phyloP scores from a whole-genome alignment of 352 stramenopile species.

The Pythium guiyangense region DNA sequence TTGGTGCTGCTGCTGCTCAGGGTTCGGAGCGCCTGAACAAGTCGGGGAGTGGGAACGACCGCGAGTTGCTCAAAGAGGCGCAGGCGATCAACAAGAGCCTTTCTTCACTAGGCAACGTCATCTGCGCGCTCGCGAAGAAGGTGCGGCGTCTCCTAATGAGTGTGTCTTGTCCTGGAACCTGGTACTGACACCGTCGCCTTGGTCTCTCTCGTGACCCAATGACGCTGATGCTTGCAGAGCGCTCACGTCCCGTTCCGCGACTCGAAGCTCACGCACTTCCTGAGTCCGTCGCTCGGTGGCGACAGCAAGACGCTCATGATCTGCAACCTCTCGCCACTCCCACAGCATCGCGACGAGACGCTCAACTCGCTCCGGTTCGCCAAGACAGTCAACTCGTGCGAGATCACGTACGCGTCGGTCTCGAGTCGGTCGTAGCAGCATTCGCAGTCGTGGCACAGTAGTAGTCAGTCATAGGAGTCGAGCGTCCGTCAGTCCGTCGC shows the following conservation, averaged over 20 bases:
- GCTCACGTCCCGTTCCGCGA: slow-evolving; percentile 84
- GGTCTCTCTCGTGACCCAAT: background rate
- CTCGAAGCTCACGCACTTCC: slow-evolving; percentile 85
- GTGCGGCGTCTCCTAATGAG: slow-evolving; percentile 17
- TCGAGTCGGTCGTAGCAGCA: slow-evolving; percentile 27
- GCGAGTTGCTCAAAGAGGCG: slow-evolving; percentile 80
- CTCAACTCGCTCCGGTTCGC: slow-evolving; percentile 86
- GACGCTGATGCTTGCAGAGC: slow-evolving; percentile 30
- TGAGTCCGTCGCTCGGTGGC: slow-evolving; percentile 79
- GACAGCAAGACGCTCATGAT: slow-evolving; percentile 92
- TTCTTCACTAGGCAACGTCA: slow-evolving; percentile 79
- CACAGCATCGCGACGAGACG: slow-evolving; percentile 73
- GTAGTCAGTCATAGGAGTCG: background rate
- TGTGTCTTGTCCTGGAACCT: too few species aligned
- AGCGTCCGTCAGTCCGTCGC: too few species aligned
- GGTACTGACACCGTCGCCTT: background rate
- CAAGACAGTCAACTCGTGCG: slow-evolving; percentile 87
- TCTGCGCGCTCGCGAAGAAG: slow-evolving; percentile 80
- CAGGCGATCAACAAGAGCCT: slow-evolving; percentile 88
- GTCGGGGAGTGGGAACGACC: slow-evolving; percentile 68
- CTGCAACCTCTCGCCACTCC: slow-evolving; percentile 81
- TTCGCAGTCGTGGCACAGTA: too few species aligned
- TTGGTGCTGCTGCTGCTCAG: slow-evolving; percentile 19
- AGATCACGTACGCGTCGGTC: slow-evolving; percentile 69
- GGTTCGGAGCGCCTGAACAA: slow-evolving; percentile 80